Evolutionary conservation across 345 rosid species (phyloP).

Genomic region (Arabidopsis suecica): DNA sequence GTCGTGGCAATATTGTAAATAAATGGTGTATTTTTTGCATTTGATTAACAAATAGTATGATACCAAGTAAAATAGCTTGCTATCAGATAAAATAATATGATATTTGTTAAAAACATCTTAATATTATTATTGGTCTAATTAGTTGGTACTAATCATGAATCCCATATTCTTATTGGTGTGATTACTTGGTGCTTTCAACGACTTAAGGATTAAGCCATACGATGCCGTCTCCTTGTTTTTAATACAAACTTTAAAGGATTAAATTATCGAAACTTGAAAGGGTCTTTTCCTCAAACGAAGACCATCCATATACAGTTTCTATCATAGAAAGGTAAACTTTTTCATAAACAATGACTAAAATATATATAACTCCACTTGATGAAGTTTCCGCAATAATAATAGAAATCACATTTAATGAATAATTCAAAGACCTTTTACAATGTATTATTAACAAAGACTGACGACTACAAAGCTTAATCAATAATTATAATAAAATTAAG

Average conservation of each 20-base stretch:
- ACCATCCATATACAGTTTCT: neutral
- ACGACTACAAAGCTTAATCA: constrained; percentile 9
- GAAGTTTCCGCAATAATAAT: constrained; percentile 6
- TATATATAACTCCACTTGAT: neutral
- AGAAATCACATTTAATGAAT: neutral
- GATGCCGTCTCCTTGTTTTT: neutral
- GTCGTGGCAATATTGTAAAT: too few relatives aligned
- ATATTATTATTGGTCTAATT: neutral
- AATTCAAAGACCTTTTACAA: neutral
- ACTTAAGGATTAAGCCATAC: neutral
- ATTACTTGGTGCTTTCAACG: neutral
- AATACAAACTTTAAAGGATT: neutral
- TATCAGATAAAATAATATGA: too few relatives aligned
- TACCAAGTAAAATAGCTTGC: too few relatives aligned
- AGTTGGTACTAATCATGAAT: neutral
- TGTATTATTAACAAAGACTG: constrained; percentile 10
- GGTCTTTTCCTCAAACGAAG: neutral
- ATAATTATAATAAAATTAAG: neutral
- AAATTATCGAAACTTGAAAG: neutral
- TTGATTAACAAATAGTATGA: too few relatives aligned
- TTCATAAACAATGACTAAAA: constrained; percentile 5
- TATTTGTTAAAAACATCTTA: too few relatives aligned
- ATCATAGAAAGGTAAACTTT: neutral
- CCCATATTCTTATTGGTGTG: constrained; percentile 1
- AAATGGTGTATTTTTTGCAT: too few relatives aligned